Evolutionary conservation across 495 filamentous ascomycete genomes (phyloP).

Genomic region (Cercophora samala): DNA sequence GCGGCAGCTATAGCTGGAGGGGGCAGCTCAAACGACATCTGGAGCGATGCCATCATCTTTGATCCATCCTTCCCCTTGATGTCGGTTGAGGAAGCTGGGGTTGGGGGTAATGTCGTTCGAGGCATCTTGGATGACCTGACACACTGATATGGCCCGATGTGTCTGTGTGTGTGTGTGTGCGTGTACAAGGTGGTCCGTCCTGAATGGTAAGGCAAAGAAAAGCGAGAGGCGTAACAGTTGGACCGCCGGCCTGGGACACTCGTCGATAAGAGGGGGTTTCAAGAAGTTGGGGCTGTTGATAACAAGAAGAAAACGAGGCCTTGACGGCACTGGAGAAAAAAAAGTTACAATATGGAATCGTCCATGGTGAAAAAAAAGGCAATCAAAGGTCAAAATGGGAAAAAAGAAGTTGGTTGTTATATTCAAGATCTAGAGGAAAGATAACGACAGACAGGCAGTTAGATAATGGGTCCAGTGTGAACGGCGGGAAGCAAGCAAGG

Average conservation of each 20-base stretch:
- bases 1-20: slow-evolving; percentile 81
- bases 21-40: slow-evolving; percentile 69
- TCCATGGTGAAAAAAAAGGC: neutral
- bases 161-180: neutral
- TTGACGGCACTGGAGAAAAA: neutral
- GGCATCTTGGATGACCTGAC: slow-evolving; percentile 53
- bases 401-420: neutral
- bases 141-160: neutral
- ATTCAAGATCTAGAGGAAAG: neutral
- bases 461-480: no score
- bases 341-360: neutral
- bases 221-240: neutral
- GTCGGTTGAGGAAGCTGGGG: slow-evolving; percentile 80
- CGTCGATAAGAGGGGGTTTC: no score
- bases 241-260: no score
- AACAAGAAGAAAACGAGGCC: neutral
- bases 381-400: neutral
- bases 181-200: no score
- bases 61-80: slow-evolving; percentile 72
- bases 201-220: neutral
- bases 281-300: neutral
- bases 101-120: slow-evolving; percentile 68
- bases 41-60: slow-evolving; percentile 49
- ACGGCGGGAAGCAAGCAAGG: neutral
- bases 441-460: neutral